phyloP scores from a whole-genome alignment of 2,329 filamentous ascomycete genomes.

The Dactylonectria macrodidyma region DNA sequence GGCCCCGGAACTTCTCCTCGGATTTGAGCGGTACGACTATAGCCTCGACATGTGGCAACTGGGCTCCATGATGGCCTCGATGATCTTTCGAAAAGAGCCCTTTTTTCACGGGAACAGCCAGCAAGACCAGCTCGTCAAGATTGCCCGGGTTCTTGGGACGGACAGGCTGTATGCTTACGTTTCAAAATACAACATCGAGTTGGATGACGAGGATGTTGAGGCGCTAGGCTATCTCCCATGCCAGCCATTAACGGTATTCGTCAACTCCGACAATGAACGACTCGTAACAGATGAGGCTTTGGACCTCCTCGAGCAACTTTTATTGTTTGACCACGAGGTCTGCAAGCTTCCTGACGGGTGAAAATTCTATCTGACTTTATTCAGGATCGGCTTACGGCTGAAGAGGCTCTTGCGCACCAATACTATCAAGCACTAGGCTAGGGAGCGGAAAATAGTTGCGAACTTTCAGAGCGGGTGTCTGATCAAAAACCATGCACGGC shows the following conservation, averaged over 20 bases:
- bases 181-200: constrained; percentile 97
- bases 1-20: constrained; percentile 92
- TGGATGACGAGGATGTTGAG: constrained; percentile 96
- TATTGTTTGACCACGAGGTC: constrained; percentile 96
- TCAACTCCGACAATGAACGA: constrained; percentile 93
- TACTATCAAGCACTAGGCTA: not conserved
- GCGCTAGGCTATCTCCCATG: constrained; percentile 92
- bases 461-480: not conserved
- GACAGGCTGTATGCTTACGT: constrained; percentile 97
- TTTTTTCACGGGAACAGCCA: constrained; percentile 99
- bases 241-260: constrained; percentile 97
- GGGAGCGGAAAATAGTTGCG: not conserved
- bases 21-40: constrained; percentile 98
- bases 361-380: not conserved
- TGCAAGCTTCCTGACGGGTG: not conserved
- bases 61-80: constrained; percentile 98
- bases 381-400: not conserved
- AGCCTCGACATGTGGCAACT: constrained; percentile 99
- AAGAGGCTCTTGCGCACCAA: not conserved
- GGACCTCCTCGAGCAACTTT: constrained; percentile 94
- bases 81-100: constrained; percentile 99
- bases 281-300: constrained; percentile 96
- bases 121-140: constrained; percentile 96
- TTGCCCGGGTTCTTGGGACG: constrained; percentile 95
- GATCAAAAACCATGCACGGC: not conserved